Base-by-base conservation (phyloP, 352 stramenopile genomes). In the Phytophthora pseudosyringae region DNA sequence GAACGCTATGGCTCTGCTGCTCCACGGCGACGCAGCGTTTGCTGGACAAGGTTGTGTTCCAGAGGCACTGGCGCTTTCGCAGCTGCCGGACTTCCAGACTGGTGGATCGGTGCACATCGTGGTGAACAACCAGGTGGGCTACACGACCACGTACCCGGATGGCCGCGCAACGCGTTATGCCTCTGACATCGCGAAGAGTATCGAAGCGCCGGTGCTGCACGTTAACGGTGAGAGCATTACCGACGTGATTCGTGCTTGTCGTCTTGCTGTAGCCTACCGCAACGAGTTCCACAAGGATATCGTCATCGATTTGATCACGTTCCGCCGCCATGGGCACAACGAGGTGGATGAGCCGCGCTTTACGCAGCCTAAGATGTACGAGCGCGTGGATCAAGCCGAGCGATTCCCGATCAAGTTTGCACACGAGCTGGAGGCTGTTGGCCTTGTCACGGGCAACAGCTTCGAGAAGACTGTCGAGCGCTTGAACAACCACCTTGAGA, bases 81-180 rank as follows among this genome's bases (percentile, higher is more conserved):
- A 94, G 40, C 59, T 97, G 25, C 88, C 86, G 3, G 84, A 83
- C 55, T 97, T 93, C 43, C 71, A 73, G 35, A 93, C 83, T 5
- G 75, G 78, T 13, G 90, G 90, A 41, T 89, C 89, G 1, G 74
- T 97, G 41, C 90, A 97, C 50, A 66, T 97, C 35, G 83, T 97
- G 21, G 82, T 97, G 36, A 97, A 97, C 67, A 97, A 97, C 76
- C 86, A 97, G 47, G 87, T 97, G 7, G 90, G 86, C 4, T 97
- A 95, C 73, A 97, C 90, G 10, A 97, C 90, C n/a, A 93, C 83
- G 16, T 88, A 81, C 64, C 76, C 75, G 0, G 86, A 97, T 29
- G 81, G 78, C 7, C 86, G 87, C 21, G 93, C 88, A 33, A 92
- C 88, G n/a, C 73, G 80, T 0, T 96, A 97, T 73, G 78, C 79